Conservation (phyloP, 2,329 filamentous ascomycete species). For the Aspergillus ruber region DNA sequence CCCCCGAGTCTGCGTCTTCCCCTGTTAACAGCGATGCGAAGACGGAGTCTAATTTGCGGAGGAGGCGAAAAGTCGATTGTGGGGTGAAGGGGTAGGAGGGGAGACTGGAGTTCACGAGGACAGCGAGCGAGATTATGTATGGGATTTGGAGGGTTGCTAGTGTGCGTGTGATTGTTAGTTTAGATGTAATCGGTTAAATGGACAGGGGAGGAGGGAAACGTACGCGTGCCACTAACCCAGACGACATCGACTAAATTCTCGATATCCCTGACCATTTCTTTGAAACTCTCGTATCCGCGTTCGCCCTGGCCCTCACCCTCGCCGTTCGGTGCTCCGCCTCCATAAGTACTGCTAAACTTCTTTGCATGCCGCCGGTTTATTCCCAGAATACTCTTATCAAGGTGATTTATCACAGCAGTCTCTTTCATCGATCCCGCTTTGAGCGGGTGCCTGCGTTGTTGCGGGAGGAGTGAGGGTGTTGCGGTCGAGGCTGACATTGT, state of each 20-base stretch:
- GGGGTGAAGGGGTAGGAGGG: constrained; percentile 64
- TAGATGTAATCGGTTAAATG: not conserved
- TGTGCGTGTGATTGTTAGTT: not conserved
- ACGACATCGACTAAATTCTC: constrained; percentile 70
- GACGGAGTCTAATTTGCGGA: constrained; percentile 75
- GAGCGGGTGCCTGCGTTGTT: constrained; percentile 48
- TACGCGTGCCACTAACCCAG: constrained; percentile 83
- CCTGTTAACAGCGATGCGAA: constrained; percentile 71
- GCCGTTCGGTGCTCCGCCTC: constrained; percentile 14
- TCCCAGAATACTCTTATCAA: constrained; percentile 47
- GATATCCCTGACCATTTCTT: constrained; percentile 66
- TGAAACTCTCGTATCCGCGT: constrained; percentile 56
- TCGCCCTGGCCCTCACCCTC: constrained; percentile 13
- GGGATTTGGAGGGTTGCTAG: constrained; percentile 75
- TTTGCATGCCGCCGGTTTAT: constrained; percentile 50
- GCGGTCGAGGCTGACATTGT: constrained; percentile 30
- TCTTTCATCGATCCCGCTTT: constrained; percentile 54
- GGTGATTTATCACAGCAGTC: constrained; percentile 50
- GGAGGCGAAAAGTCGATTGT: constrained; percentile 60
- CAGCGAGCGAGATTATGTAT: constrained; percentile 71
- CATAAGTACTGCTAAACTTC: constrained; percentile 36
- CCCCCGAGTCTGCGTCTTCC: constrained; percentile 58
- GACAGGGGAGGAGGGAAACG: constrained; percentile 28
- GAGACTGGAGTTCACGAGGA: constrained; percentile 65
- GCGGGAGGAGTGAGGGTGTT: constrained; percentile 42